Evolutionary conservation across 352 stramenopile species (phyloP).

Genomic region (Phytophthora pseudosyringae): DNA sequence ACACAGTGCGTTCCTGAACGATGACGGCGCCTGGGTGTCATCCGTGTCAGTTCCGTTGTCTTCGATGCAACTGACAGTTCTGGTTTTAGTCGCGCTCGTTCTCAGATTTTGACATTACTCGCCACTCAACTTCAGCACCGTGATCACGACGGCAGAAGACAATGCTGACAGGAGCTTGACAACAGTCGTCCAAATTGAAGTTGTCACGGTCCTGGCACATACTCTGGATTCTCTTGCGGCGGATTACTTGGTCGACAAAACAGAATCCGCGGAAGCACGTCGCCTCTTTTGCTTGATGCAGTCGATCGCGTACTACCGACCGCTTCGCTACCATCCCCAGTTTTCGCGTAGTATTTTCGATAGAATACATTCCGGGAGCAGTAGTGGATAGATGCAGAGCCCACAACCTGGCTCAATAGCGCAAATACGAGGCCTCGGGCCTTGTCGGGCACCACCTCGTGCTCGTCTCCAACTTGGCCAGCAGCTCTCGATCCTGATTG

Average conservation of each 20-base stretch:
- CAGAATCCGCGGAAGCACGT: constrained; percentile 13
- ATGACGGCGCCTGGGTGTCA: not conserved
- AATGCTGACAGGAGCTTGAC: not conserved
- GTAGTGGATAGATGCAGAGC: constrained; percentile 32
- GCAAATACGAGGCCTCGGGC: constrained; percentile 31
- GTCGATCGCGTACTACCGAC: not conserved
- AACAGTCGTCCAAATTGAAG: not conserved
- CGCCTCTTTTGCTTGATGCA: constrained; percentile 11
- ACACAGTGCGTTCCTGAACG: constrained; percentile 10
- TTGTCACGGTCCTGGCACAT: not conserved
- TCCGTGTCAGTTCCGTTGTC: constrained; percentile 7
- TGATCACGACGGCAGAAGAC: not conserved
- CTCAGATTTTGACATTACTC: constrained; percentile 27
- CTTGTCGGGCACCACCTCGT: constrained; percentile 29
- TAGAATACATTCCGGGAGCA: constrained; percentile 36
- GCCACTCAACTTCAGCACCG: not conserved
- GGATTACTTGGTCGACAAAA: constrained; percentile 31
- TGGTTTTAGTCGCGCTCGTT: constrained; percentile 29
- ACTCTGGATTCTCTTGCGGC: constrained; percentile 9
- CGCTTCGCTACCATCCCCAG: not conserved
- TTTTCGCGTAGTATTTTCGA: constrained; percentile 23
- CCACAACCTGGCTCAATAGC: constrained; percentile 28
- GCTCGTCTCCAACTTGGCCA: constrained; percentile 17
- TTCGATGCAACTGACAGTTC: not conserved
- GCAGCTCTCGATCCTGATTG: not conserved